A percentile compares a stretch with the other conserved stretches of the same genome.
Evolutionary conservation across 140 eudicot genomes (phyloP).

Genomic region (Cichorium intybus): DNA sequence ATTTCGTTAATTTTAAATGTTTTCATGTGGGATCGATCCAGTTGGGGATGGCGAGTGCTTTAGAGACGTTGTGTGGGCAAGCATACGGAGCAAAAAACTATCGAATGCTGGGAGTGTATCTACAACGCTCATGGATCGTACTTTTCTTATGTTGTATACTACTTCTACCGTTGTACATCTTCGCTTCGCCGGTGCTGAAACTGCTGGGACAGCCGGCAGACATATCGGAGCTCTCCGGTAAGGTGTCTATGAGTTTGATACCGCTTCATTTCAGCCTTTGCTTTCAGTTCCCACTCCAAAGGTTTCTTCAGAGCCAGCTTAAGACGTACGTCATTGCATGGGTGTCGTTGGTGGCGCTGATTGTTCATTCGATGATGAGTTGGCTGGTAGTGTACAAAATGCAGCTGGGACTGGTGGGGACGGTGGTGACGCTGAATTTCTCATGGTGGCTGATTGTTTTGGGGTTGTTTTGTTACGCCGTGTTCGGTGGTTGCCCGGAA

Average conservation of each 20-base stretch:
- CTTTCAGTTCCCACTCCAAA: constrained; percentile 45
- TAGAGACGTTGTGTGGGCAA: constrained; percentile 61
- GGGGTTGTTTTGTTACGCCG: constrained; percentile 38
- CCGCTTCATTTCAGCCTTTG: constrained; percentile 48
- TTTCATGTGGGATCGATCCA: constrained; percentile 1
- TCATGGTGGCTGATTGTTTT: constrained; percentile 61
- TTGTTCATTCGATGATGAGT: constrained; percentile 37
- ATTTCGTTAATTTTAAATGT: neutral
- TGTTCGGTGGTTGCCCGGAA: constrained; percentile 52
- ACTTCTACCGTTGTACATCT: constrained; percentile 41
- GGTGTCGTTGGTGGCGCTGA: constrained; percentile 44
- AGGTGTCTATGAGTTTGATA: constrained; percentile 31
- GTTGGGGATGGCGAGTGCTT: constrained; percentile 68
- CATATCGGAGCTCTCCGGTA: constrained; percentile 48
- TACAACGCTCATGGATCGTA: constrained; percentile 58
- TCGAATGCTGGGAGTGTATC: constrained; percentile 44
- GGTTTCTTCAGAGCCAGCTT: constrained; percentile 61
- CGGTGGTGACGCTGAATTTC: constrained; percentile 42
- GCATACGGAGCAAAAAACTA: constrained; percentile 59
- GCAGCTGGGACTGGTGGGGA: constrained; percentile 43
- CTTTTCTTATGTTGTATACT: constrained; percentile 38
- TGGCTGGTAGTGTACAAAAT: constrained; percentile 46
- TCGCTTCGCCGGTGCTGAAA: constrained; percentile 49
- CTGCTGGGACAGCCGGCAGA: constrained; percentile 47
- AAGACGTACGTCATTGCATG: constrained; percentile 51